Evolutionary conservation across 2,329 filamentous ascomycete species (phyloP).

Genomic region (Plenodomus tracheiphilus): DNA sequence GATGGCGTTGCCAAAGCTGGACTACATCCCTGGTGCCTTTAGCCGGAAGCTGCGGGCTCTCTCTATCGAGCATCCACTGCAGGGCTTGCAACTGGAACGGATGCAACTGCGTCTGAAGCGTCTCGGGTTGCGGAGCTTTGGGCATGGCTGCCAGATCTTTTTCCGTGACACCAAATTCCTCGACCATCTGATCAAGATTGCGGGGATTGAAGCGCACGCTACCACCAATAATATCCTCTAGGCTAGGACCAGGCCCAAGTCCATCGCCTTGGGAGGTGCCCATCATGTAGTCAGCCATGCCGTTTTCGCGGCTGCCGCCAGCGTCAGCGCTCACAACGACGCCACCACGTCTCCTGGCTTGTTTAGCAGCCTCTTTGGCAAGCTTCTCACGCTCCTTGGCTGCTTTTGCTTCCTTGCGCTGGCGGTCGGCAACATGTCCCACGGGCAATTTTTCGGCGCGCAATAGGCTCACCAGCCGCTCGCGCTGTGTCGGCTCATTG

Average conservation of each 20-base stretch:
- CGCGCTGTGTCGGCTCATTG: slow-evolving; percentile 56
- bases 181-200: slow-evolving; percentile 65
- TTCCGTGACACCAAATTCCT: slow-evolving; percentile 73
- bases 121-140: slow-evolving; percentile 68
- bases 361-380: slow-evolving; percentile 40
- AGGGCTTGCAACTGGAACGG: slow-evolving; percentile 79
- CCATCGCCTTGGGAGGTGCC: slow-evolving; percentile 28
- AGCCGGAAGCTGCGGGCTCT: slow-evolving; percentile 68
- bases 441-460: slow-evolving; percentile 65
- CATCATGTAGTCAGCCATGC: slow-evolving; percentile 30
- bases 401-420: slow-evolving; percentile 58
- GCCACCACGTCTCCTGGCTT: slow-evolving; percentile 37
- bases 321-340: slow-evolving; percentile 27
- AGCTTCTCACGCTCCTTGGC: slow-evolving; percentile 59
- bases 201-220: slow-evolving; percentile 71
- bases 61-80: slow-evolving; percentile 78
- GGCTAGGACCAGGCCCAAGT: slow-evolving; percentile 49
- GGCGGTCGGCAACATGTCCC: slow-evolving; percentile 42
- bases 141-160: slow-evolving; percentile 71
- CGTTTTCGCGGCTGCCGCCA: slow-evolving; percentile 31
- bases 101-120: slow-evolving; percentile 68
- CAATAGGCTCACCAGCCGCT: slow-evolving; percentile 63
- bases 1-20: slow-evolving; percentile 73
- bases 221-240: slow-evolving; percentile 67
- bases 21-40: slow-evolving; percentile 63